These are phyloP conservation scores for Obba rivulosa DNA, from an alignment of 768 basidiomycete species.

Conservation along the genomic window DNA sequence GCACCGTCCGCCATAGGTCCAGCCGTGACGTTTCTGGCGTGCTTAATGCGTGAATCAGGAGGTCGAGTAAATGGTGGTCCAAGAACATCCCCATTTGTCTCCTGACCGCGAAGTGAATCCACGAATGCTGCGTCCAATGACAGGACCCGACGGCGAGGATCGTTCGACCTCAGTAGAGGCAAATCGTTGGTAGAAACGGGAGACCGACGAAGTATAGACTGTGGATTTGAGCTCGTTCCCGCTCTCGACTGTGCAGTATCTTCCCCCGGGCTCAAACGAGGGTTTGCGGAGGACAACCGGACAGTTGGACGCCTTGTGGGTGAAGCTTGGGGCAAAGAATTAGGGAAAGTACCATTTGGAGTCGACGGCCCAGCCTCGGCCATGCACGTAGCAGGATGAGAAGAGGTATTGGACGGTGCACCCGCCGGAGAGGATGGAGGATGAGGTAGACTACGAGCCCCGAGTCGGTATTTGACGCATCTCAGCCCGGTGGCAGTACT, in stretches of 20 bases:
- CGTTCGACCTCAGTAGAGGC: conserved; percentile 7
- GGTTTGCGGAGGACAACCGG: conserved; percentile 25
- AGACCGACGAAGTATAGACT: conserved; percentile 14
- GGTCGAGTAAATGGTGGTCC: conserved; percentile 12
- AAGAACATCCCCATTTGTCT: neutral
- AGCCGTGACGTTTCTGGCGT: conserved; percentile 6
- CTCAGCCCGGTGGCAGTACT: neutral
- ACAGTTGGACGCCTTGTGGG: conserved; percentile 23
- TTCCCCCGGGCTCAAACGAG: neutral
- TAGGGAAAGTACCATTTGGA: conserved; percentile 15
- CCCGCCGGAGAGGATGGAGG: neutral
- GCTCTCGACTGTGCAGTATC: neutral
- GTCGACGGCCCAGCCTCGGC: conserved; percentile 24
- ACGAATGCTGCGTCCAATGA: conserved; percentile 19
- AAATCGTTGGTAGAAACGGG: conserved; percentile 6
- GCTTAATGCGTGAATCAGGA: conserved; percentile 5
- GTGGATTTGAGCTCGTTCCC: conserved; percentile 18
- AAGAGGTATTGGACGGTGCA: neutral
- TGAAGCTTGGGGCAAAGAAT: conserved; percentile 7
- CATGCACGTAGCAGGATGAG: conserved; percentile 18
- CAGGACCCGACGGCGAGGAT: conserved; percentile 25
- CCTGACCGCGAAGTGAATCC: neutral
- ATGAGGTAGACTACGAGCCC: neutral
- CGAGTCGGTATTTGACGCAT: neutral
- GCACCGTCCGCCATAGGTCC: neutral